Evolutionary conservation across 192 early-diverging fungal genomes (phyloP), one percentile per base, ranked within the genome.

Genomic region (Linnemannia elongata): DNA sequence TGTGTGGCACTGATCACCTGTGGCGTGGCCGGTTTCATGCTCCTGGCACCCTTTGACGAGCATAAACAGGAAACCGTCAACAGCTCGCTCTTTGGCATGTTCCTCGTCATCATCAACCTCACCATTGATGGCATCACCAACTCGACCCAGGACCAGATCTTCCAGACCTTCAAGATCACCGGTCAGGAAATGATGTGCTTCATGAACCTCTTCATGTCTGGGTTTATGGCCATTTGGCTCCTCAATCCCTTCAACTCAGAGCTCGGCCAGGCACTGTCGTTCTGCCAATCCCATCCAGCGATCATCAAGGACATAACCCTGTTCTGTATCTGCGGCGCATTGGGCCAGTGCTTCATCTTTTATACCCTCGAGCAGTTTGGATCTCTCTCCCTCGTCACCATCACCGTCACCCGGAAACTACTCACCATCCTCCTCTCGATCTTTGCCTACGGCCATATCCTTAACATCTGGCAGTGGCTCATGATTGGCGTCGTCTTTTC

Each of bases 261-360:
- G 89, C 90, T 99, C 15, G 75, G 81, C 35, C 85, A 88, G 55
- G 99, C 98, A 20, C 60, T 97, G n/a, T 82, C 88, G 18, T 99
- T 99, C 81, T 94, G 94, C 78, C 78, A 89, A n/a, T 78, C 88
- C 18, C 95, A 98, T 76, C 99, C 99, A 8, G 91, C 90, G 33
- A 94, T 98, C 3, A 88, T 96, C 39, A 69, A 83, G 27, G 97
- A 99, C 86, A 94, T 99, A 54, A 72, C 95, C 20, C 89, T 99
- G 75, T 99, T 97, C 93, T 94, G 95, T 4, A 68, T 98, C 4
- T 97, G 95, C 87, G 99, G 99, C 33, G 96, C 97, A 24, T 69
- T 99, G 33, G 99, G 99, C 30, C 99, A 99, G 91, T 96, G 96
- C 91, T 99, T 99, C 89, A 97, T 99, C 73, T 99, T 97, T 89